Evolutionary conservation across 176 grass and related monocot species (phyloP).

Genomic region (Triticum turgidum): DNA sequence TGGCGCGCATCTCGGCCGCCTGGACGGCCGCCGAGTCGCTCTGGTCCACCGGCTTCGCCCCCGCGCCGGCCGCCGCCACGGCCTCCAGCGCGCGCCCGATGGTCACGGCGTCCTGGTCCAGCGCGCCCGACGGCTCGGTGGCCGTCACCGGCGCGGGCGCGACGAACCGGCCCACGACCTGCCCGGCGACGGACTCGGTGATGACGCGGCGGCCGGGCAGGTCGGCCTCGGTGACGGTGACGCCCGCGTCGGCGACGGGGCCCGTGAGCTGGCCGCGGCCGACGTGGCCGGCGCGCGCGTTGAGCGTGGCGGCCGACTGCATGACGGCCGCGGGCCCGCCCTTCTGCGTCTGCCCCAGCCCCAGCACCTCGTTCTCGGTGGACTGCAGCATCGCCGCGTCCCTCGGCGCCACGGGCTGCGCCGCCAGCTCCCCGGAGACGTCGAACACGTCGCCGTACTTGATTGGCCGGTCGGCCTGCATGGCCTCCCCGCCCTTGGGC

Average conservation of each 20-base stretch:
- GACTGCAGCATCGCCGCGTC: constrained; percentile 65
- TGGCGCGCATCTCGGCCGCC: constrained; percentile 54
- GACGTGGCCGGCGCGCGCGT: constrained; percentile 44
- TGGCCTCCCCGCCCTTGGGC: constrained; percentile 1
- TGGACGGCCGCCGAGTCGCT: constrained; percentile 60
- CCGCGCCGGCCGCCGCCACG: not conserved
- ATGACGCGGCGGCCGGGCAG: constrained; percentile 41
- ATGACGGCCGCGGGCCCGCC: constrained; percentile 39
- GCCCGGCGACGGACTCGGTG: constrained; percentile 59
- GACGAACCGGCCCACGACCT: constrained; percentile 36
- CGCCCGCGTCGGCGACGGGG: constrained; percentile 11
- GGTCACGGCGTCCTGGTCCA: constrained; percentile 7
- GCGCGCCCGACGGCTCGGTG: not conserved
- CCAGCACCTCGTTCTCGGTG: constrained; percentile 46
- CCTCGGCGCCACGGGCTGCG: constrained; percentile 42
- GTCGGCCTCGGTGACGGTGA: constrained; percentile 48
- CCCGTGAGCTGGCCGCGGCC: constrained; percentile 28
- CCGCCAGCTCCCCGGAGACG: constrained; percentile 44
- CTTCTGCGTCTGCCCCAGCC: constrained; percentile 43
- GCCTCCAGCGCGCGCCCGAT: constrained; percentile 22
- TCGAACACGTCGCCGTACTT: constrained; percentile 65
- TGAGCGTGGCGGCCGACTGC: constrained; percentile 51
- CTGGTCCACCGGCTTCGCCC: not conserved
- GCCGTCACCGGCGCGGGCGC: not conserved
- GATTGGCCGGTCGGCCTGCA: constrained; percentile 21